Percentiles rank a stretch among this genome's conserved stretches.
Evolutionary conservation across 2,329 filamentous ascomycete genomes (phyloP).

Genomic region (Zymoseptoria ardabiliae): DNA sequence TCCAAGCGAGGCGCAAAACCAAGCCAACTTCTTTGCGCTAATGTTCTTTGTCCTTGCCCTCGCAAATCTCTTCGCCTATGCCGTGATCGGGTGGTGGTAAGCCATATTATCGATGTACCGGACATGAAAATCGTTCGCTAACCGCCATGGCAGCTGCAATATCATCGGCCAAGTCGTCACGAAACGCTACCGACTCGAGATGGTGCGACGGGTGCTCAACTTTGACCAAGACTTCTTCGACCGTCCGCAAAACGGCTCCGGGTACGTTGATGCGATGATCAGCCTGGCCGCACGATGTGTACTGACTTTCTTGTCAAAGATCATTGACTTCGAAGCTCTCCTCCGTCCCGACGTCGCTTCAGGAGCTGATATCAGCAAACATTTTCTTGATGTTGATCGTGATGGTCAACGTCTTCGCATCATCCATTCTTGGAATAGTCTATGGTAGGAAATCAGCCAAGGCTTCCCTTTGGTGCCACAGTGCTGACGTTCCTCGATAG

Average conservation of each 20-base stretch:
- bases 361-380: conserved; percentile 45
- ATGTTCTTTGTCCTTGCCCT: conserved; percentile 52
- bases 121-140: neutral
- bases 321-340: conserved; percentile 42
- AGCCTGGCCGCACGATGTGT: neutral
- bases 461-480: neutral
- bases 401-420: conserved; percentile 27
- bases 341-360: conserved; percentile 44
- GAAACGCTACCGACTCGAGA: conserved; percentile 31
- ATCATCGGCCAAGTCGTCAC: conserved; percentile 39
- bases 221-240: conserved; percentile 32
- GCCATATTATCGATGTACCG: neutral
- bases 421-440: conserved; percentile 26
- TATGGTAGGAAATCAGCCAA: conserved; percentile 12
- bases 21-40: conserved; percentile 46
- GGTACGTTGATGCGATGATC: conserved; percentile 12
- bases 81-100: conserved; percentile 35
- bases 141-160: conserved; percentile 28
- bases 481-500: neutral
- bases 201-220: conserved; percentile 23
- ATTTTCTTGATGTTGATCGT: conserved; percentile 31
- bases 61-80: conserved; percentile 39
- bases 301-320: neutral
- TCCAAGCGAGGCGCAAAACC: conserved; percentile 28
- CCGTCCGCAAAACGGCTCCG: conserved; percentile 42